These are phyloP conservation scores for Orbilia quercus DNA, from an alignment of 2,329 filamentous ascomycete genomes.

Conservation along the genomic window DNA sequence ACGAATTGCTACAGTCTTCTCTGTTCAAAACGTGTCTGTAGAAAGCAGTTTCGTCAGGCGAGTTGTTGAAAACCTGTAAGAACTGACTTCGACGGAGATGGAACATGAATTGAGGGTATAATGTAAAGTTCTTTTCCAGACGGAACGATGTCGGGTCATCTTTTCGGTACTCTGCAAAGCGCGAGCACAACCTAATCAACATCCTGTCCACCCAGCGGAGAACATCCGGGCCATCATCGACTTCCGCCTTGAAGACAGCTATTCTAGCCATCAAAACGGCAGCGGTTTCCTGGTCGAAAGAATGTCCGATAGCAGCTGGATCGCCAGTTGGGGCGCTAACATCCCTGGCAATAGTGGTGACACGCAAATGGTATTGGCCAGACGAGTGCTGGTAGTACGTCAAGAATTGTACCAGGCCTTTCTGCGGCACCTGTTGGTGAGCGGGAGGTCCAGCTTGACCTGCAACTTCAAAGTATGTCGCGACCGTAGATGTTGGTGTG, in stretches of 20 bases:
- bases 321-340: conserved; percentile 82
- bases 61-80: conserved; percentile 99
- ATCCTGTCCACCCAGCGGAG: conserved; percentile 98
- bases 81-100: conserved; percentile 97
- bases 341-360: conserved; percentile 91
- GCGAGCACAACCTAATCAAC: conserved; percentile 94
- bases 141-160: conserved; percentile 97
- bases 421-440: conserved; percentile 81
- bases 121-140: conserved; percentile 97
- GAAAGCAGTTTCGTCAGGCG: conserved; percentile 98
- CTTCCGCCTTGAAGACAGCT: conserved; percentile 97
- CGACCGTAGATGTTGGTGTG: conserved; percentile 91
- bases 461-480: conserved; percentile 97
- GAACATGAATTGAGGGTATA: conserved; percentile 99
- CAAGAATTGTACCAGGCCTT: conserved; percentile 96
- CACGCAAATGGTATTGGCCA: conserved; percentile 93
- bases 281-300: conserved; percentile 97
- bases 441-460: conserved; percentile 73
- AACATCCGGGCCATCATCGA: conserved; percentile 98
- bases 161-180: conserved; percentile 97
- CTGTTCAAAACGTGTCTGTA: conserved; percentile 97
- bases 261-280: conserved; percentile 99
- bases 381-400: conserved; percentile 99
- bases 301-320: conserved; percentile 86
- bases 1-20: conserved; percentile 94